Evolutionary conservation across 805 yeast genomes (phyloP), one percentile per base, ranked within the genome.

Genomic region (Metschnikowia proteae): DNA sequence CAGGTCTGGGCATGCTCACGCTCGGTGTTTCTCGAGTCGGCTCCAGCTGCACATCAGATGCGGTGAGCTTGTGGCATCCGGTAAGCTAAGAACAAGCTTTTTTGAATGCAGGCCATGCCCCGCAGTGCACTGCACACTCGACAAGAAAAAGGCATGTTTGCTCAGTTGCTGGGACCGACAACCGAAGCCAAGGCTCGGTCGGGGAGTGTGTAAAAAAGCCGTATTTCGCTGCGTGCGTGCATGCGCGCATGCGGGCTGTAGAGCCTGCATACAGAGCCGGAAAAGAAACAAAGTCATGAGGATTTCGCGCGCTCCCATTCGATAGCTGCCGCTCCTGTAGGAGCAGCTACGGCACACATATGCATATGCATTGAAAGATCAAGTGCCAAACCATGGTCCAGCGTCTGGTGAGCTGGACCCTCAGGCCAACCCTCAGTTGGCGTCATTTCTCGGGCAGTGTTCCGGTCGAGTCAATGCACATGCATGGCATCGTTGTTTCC

Each of bases 311-410:
- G 27, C 32, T 25, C 45, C 22, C n/a, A 42, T 42, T 42, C 23
- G 45, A 17, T 40, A 5, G n/a, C 35, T 5, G 43, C 25, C 11
- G 13, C 23, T 30, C 29, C 43, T 40, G 43, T 36, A 32, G 22
- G 10, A 5, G 17, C 28, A 6, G 9, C 30, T 5, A 27, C 42
- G 11, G 11, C 28, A 30, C 43, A 40, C 43, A 40, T 40, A 40
- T 40, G 43, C 43, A 40, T 27, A 40, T 40, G 43, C 43, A 40
- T 31, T 30, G 27, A 40, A n/a, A 40, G 36, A 40, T 40, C 43
- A 25, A 31, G 27, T 40, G 29, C 33, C 32, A 31, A 40, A 23
- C 3, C n/a, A 28, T 40, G 43, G 43, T 31, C 43, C 43, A 31
- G 36, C 30, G 17, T 17, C 17, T 17, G 17, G 17, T 17, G 17